Conservation (phyloP, 257 asterid species). For the Capsicum chinense region DNA sequence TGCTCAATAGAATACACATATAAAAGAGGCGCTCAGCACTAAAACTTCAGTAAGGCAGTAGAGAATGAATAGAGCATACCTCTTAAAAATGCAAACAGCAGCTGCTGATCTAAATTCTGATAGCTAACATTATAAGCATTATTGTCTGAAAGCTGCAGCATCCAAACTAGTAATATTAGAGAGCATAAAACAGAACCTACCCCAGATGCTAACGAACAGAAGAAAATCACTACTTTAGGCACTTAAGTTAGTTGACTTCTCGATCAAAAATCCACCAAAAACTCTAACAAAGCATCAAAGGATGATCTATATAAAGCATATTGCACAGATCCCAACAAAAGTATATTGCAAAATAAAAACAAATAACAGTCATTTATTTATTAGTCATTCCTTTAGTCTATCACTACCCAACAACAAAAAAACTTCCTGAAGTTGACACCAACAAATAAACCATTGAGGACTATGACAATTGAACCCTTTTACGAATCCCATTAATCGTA, state of each 20-base stretch:
- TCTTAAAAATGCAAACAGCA: conserved; percentile 62
- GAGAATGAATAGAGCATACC: conserved; percentile 49
- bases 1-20: not conserved
- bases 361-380: not conserved
- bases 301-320: not conserved
- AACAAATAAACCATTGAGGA: conserved; percentile 23
- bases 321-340: not conserved
- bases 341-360: not conserved
- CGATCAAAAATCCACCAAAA: conserved; percentile 16
- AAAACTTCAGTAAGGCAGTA: conserved; percentile 31
- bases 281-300: not conserved
- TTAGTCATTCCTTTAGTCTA: not conserved
- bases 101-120: conserved; percentile 65
- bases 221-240: conserved; percentile 11
- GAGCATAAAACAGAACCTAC: not conserved
- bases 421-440: not conserved
- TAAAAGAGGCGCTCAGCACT: not conserved
- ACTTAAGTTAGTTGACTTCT: not conserved
- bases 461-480: not conserved
- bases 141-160: conserved; percentile 71
- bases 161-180: conserved; percentile 33
- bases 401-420: not conserved
- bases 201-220: conserved; percentile 5
- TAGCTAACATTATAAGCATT: conserved; percentile 48
- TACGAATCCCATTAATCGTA: not conserved